Percentiles rank a stretch among this genome's conserved stretches.
These are phyloP conservation scores for Groenewaldozyma tartarivorans DNA, from an alignment of 805 yeast genomes.

Conservation along the genomic window DNA sequence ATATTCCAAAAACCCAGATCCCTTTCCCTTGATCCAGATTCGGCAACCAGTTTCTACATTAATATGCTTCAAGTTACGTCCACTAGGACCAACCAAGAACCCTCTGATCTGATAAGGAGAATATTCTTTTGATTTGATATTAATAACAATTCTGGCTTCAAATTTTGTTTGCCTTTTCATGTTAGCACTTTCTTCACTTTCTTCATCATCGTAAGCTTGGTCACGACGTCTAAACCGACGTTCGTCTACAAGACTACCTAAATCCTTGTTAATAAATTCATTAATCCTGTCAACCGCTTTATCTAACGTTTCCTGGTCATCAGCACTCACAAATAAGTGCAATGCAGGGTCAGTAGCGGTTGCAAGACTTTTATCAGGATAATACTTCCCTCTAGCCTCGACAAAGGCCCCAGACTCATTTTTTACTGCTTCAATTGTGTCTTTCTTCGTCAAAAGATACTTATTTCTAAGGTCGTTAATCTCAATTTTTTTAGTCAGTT, in stretches of 20 bases:
- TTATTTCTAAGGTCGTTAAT: constrained; percentile 29
- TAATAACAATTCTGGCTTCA: neutral
- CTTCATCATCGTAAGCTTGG: constrained; percentile 9
- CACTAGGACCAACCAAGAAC: constrained; percentile 27
- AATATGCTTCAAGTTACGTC: constrained; percentile 29
- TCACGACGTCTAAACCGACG: constrained; percentile 20
- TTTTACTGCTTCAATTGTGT: constrained; percentile 23
- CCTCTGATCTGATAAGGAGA: constrained; percentile 23
- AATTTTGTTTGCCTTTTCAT: constrained; percentile 1
- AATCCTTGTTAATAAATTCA: constrained; percentile 32
- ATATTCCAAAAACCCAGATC: constrained; percentile 27
- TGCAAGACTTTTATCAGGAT: constrained; percentile 26
- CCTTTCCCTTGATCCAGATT: constrained; percentile 28
- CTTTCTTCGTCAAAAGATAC: constrained; percentile 27
- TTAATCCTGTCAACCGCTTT: constrained; percentile 62
- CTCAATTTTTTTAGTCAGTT: constrained; percentile 21
- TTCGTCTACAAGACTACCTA: constrained; percentile 21
- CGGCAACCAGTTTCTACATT: constrained; percentile 24
- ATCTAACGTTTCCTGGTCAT: constrained; percentile 30
- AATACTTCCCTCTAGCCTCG: constrained; percentile 27
- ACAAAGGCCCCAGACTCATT: constrained; percentile 24
- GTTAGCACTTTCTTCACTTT: neutral
- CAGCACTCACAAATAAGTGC: constrained; percentile 51
- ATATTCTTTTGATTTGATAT: neutral
- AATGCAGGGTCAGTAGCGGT: constrained; percentile 25